A percentile compares a stretch with the other conserved stretches of the same genome.
Evolutionary conservation across 768 basidiomycete genomes (phyloP).

Genomic region (Asterophora parasitica): DNA sequence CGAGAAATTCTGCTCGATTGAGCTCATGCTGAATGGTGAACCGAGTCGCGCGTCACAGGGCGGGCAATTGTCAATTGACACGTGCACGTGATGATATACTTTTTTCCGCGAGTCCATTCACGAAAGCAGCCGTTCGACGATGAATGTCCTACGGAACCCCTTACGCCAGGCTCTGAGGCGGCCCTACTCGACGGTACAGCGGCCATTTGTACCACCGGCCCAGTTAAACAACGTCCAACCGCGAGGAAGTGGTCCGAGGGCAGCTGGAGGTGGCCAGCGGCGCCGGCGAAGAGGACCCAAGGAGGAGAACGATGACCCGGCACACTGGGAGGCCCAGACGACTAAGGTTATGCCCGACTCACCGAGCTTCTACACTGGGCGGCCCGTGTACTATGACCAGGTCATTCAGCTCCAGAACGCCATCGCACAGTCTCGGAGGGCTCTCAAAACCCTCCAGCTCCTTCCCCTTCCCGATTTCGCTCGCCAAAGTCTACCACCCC

Average conservation of each 20-base stretch:
- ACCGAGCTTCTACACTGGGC: constrained; percentile 81
- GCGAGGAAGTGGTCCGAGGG: neutral
- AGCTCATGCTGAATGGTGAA: constrained; percentile 18
- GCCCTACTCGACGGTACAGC: constrained; percentile 17
- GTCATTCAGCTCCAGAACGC: constrained; percentile 63
- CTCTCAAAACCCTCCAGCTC: constrained; percentile 62
- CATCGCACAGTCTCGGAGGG: constrained; percentile 48
- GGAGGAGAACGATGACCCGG: constrained; percentile 11
- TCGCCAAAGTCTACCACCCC: constrained; percentile 49
- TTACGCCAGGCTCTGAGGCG: constrained; percentile 19
- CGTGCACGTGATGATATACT: constrained; percentile 22
- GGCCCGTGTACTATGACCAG: constrained; percentile 70
- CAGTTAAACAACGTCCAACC: constrained; percentile 21
- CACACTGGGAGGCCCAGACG: constrained; percentile 12
- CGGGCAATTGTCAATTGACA: constrained; percentile 7
- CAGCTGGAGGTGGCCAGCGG: constrained; percentile 10
- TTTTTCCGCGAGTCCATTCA: constrained; percentile 9
- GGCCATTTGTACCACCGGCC: constrained; percentile 32
- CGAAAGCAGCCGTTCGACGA: constrained; percentile 7
- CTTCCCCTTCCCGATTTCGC: constrained; percentile 76
- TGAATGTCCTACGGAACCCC: constrained; percentile 26
- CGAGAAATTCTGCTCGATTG: constrained; percentile 80
- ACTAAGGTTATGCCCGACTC: constrained; percentile 46
- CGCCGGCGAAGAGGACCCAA: constrained; percentile 13
- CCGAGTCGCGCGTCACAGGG: constrained; percentile 6